Evolutionary conservation across 108 stramenopile genomes (phyloP).

Genomic region (Cyclotella atomus): DNA sequence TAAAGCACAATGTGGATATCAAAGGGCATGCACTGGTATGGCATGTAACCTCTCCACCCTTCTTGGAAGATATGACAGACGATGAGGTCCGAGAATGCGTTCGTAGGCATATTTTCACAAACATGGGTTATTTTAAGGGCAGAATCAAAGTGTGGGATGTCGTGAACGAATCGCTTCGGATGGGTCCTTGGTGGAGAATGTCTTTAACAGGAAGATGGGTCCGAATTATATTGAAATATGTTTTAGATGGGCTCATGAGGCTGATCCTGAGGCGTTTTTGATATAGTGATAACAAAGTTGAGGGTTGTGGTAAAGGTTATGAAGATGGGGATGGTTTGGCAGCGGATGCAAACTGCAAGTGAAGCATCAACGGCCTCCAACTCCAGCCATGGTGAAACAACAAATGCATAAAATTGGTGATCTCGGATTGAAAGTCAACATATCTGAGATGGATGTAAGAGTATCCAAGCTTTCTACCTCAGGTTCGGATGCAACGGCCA

Average conservation of each 20-base stretch:
- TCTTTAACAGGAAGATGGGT: constrained; percentile 88
- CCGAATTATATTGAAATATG: constrained; percentile 88
- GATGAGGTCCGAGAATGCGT: constrained; percentile 67
- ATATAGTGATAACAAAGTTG: constrained; percentile 96
- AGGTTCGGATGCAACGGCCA: constrained; percentile 5
- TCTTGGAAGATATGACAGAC: constrained; percentile 63
- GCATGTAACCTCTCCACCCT: constrained; percentile 83
- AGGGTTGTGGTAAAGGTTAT: constrained; percentile 73
- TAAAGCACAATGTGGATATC: constrained; percentile 70
- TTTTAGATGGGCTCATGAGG: constrained; percentile 93
- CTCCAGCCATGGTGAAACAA: constrained; percentile 87
- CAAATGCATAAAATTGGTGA: constrained; percentile 88
- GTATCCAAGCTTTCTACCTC: constrained; percentile 55
- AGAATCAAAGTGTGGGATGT: constrained; percentile 91
- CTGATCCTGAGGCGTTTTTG: constrained; percentile 88
- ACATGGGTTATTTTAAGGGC: constrained; percentile 86
- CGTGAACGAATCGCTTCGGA: constrained; percentile 90
- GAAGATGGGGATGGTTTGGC: background rate
- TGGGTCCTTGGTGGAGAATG: constrained; percentile 86
- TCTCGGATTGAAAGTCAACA: constrained; percentile 89
- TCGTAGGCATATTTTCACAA: constrained; percentile 83
- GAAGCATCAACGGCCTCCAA: constrained; percentile 76
- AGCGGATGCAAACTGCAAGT: constrained; percentile 15
- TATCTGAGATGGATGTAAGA: constrained; percentile 95
- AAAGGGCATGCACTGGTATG: constrained; percentile 92